Evolutionary conservation across 345 rosid species (phyloP).

Genomic region (Angophora floribunda): DNA sequence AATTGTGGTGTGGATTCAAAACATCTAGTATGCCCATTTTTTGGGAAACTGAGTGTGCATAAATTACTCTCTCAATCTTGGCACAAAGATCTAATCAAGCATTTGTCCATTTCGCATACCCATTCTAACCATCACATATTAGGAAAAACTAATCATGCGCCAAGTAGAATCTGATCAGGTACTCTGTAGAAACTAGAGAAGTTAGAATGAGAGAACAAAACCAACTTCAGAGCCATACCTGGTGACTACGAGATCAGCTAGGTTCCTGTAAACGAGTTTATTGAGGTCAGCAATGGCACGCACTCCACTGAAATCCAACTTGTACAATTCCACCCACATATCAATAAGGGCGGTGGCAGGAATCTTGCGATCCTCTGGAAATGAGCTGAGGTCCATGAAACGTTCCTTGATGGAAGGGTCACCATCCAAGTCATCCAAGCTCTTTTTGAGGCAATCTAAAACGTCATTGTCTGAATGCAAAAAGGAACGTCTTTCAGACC

Average conservation of each 20-base stretch:
- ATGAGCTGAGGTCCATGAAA: slow-evolving; percentile 45
- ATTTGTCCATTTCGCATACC: not conserved
- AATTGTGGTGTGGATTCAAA: not conserved
- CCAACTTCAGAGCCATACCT: slow-evolving; percentile 8
- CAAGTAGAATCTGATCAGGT: not conserved
- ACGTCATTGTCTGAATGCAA: slow-evolving; percentile 3
- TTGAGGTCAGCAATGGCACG: slow-evolving; percentile 13
- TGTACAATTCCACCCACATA: slow-evolving; percentile 39
- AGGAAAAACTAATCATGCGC: not conserved
- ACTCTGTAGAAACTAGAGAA: not conserved
- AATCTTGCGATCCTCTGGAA: slow-evolving; percentile 47
- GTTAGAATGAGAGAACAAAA: not conserved
- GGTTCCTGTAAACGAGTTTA: slow-evolving; percentile 26
- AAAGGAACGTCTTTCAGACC: slow-evolving; percentile 8
- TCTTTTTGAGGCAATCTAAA: slow-evolving; percentile 27
- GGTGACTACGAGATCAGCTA: slow-evolving; percentile 18
- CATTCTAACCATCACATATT: not conserved
- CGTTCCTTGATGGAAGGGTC: slow-evolving; percentile 16
- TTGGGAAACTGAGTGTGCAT: not conserved
- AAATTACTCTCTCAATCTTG: not conserved
- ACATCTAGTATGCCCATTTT: not conserved
- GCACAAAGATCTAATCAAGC: not conserved
- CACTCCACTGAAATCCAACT: slow-evolving; percentile 5
- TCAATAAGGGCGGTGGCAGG: slow-evolving; percentile 37
- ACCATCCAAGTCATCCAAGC: slow-evolving; percentile 22